Evolutionary conservation across 2,329 filamentous ascomycete genomes (phyloP).

Genomic region (Fusarium subglutinans): DNA sequence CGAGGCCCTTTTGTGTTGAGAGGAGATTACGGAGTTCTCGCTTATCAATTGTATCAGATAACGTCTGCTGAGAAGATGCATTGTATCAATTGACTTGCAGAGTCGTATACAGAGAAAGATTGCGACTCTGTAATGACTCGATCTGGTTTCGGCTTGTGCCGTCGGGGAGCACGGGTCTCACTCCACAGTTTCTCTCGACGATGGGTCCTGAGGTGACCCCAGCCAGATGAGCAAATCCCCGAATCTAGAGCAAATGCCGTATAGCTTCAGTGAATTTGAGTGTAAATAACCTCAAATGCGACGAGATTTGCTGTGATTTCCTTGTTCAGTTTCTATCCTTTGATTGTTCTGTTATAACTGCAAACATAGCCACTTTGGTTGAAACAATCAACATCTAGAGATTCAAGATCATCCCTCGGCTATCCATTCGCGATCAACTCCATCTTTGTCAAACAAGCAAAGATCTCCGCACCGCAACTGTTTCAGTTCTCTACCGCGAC

Average conservation of each 20-base stretch:
- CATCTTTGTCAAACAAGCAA: conserved; percentile 9
- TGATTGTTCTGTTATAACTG: too few relatives aligned
- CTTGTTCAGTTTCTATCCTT: too few relatives aligned
- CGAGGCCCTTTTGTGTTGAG: neutral
- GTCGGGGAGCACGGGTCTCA: neutral
- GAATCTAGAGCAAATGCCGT: neutral
- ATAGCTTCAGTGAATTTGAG: neutral
- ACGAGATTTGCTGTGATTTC: rapidly evolving
- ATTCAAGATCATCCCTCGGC: conserved; percentile 9
- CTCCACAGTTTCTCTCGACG: neutral
- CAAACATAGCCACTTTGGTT: neutral
- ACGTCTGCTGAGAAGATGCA: neutral
- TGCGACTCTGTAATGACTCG: neutral
- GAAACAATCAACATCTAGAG: conserved; percentile 8
- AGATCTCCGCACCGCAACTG: conserved; percentile 1
- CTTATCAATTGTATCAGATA: neutral
- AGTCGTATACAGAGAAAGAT: neutral
- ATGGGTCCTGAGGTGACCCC: neutral
- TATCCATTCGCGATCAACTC: conserved; percentile 13
- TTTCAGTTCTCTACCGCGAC: neutral
- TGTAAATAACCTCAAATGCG: neutral
- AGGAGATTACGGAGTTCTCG: neutral
- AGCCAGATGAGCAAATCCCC: neutral
- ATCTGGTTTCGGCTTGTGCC: neutral
- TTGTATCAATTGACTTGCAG: neutral